phyloP scores from a whole-genome alignment of 2,329 filamentous ascomycete species.

The Coniochaeta prunicola region DNA sequence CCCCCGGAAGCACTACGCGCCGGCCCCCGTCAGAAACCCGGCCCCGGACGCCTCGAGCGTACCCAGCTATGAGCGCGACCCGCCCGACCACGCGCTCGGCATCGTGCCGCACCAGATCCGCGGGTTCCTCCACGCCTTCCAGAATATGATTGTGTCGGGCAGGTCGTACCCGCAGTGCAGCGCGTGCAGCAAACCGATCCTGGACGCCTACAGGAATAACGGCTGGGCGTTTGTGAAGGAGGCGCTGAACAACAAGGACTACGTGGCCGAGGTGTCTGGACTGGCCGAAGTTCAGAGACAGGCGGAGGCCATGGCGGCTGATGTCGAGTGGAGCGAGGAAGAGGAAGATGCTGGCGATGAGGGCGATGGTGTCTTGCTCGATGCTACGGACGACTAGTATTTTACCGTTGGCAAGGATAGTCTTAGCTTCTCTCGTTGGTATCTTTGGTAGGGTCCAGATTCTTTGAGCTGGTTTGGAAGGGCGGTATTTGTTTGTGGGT shows the following conservation, averaged over 20 bases:
- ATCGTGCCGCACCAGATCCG: conserved; percentile 75
- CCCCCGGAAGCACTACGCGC: conserved; percentile 58
- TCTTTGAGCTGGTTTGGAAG: background rate
- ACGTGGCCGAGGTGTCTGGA: conserved; percentile 69
- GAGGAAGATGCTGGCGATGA: conserved; percentile 41
- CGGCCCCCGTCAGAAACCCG: conserved; percentile 37
- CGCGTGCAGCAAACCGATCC: conserved; percentile 65
- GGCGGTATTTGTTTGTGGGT: background rate
- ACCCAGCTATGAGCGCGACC: conserved; percentile 45
- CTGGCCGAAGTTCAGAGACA: conserved; percentile 62
- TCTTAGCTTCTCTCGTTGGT: background rate
- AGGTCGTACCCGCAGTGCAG: conserved; percentile 75
- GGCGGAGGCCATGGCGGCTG: conserved; percentile 42
- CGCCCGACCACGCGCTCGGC: conserved; percentile 52
- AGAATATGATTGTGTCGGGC: conserved; percentile 66
- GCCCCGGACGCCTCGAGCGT: conserved; percentile 22
- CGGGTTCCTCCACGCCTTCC: conserved; percentile 67
- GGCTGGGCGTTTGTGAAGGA: conserved; percentile 73
- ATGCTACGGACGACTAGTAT: background rate
- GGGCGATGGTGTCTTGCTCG: conserved; percentile 41
- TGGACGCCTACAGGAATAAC: conserved; percentile 58
- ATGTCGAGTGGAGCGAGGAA: conserved; percentile 53
- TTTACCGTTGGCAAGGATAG: background rate
- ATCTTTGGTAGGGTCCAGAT: background rate
- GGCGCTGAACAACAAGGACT: conserved; percentile 68